Conservation (phyloP, 2,329 filamentous ascomycete species). For the Scleromitrula shiraiana region DNA sequence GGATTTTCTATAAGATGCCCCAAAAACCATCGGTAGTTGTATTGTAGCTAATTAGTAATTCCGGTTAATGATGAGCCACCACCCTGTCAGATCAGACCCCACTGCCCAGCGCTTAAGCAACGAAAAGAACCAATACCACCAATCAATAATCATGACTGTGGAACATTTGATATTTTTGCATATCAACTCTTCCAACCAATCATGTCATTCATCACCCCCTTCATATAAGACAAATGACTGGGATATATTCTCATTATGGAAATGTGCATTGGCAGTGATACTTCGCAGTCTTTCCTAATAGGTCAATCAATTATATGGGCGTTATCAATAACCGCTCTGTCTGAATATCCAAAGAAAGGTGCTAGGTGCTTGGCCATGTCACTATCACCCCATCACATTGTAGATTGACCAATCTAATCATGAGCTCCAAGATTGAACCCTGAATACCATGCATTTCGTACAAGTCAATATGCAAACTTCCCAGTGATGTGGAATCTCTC, state of each 20-base stretch:
- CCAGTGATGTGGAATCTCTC: neutral
- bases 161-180: neutral
- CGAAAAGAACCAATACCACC: neutral
- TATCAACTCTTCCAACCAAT: neutral
- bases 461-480: constrained; percentile 3
- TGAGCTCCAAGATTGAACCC: neutral
- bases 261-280: neutral
- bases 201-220: neutral
- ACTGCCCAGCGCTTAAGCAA: neutral
- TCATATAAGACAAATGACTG: neutral
- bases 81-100: neutral
- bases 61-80: neutral
- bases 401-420: neutral
- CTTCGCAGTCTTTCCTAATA: neutral
- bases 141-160: neutral
- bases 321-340: neutral
- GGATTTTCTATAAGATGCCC: neutral
- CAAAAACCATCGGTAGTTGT: no score
- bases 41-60: no score
- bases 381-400: neutral
- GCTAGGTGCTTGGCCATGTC: no score
- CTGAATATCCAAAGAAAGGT: no score
- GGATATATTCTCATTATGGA: neutral
- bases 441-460: neutral
- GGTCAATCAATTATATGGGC: constrained; percentile 1